Conservation (phyloP, 345 rosid genomes). For the Populus deltoides region DNA sequence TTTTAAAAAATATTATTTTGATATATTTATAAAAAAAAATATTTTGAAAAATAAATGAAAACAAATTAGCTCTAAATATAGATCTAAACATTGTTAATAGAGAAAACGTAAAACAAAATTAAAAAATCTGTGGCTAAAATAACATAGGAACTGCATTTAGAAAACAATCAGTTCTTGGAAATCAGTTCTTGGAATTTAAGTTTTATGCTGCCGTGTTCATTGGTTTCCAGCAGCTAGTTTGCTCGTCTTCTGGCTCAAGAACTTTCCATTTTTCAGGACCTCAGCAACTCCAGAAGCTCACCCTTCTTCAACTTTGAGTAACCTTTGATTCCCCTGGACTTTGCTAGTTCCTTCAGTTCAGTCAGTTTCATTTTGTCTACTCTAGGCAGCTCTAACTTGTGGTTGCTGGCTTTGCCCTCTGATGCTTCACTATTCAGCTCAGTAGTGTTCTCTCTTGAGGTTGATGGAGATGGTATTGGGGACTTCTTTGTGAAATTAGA, state of each 20-base stretch:
- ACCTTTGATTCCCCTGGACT: slow-evolving; percentile 56
- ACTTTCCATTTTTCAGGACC: slow-evolving; percentile 15
- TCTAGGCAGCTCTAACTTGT: slow-evolving; percentile 17
- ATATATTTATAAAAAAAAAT: too few relatives aligned
- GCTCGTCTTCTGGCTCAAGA: background rate
- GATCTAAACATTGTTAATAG: too few relatives aligned
- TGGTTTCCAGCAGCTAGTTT: background rate
- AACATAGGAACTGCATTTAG: background rate
- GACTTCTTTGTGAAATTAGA: slow-evolving; percentile 46
- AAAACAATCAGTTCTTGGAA: background rate
- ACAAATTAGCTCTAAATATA: too few relatives aligned
- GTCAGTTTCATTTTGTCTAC: slow-evolving; percentile 57
- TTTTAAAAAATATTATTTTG: too few relatives aligned
- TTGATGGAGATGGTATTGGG: slow-evolving; percentile 34
- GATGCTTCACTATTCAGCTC: slow-evolving; percentile 14
- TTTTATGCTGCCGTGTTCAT: background rate
- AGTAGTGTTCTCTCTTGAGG: slow-evolving; percentile 20
- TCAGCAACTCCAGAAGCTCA: slow-evolving; percentile 48
- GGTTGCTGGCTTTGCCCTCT: background rate
- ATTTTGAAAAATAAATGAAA: too few relatives aligned
- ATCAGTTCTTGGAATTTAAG: background rate
- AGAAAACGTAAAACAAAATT: too few relatives aligned
- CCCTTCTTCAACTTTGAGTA: slow-evolving; percentile 63
- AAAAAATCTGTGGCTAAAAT: background rate
- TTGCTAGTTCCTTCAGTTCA: slow-evolving; percentile 65